Percentiles rank a stretch among this genome's conserved stretches.
phyloP scores from a whole-genome alignment of 768 basidiomycete species.

The Hygrocybe coccinea region DNA sequence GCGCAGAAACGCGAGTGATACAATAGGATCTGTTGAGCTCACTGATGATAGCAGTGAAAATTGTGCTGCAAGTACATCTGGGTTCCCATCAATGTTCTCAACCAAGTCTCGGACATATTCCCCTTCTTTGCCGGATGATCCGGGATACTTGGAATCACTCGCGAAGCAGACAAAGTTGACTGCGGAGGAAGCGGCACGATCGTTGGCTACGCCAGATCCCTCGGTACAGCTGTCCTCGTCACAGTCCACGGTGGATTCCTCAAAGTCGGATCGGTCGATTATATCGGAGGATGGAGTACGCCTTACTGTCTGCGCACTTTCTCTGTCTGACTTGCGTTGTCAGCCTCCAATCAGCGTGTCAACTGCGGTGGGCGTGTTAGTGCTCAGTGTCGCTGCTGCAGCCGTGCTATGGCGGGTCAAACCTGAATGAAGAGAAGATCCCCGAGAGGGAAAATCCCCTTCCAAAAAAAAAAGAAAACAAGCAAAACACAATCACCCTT shows the following conservation, averaged over 20 bases:
- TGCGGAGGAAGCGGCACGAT: conserved; percentile 1
- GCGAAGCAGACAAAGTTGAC: neutral
- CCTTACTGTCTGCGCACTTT: conserved; percentile 1
- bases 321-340: conserved; percentile 3
- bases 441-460: neutral
- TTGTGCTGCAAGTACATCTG: neutral
- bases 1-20: conserved; percentile 10
- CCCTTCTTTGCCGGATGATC: neutral
- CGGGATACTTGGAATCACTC: neutral
- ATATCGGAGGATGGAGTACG: conserved; percentile 12
- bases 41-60: neutral
- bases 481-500: neutral
- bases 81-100: neutral
- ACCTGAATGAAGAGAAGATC: conserved; percentile 5
- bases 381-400: conserved; percentile 63
- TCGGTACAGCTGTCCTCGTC: conserved; percentile 11
- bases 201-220: conserved; percentile 26
- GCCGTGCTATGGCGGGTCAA: conserved; percentile 72
- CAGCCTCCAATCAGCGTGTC: conserved; percentile 40
- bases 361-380: conserved; percentile 59
- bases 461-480: neutral
- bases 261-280: conserved; percentile 4
- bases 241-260: neutral
- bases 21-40: conserved; percentile 5
- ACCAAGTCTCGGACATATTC: neutral